Percentiles rank a stretch among this genome's conserved stretches.
phyloP scores from a whole-genome alignment of 768 basidiomycete species.

The Pleurotus tuber-regium region DNA sequence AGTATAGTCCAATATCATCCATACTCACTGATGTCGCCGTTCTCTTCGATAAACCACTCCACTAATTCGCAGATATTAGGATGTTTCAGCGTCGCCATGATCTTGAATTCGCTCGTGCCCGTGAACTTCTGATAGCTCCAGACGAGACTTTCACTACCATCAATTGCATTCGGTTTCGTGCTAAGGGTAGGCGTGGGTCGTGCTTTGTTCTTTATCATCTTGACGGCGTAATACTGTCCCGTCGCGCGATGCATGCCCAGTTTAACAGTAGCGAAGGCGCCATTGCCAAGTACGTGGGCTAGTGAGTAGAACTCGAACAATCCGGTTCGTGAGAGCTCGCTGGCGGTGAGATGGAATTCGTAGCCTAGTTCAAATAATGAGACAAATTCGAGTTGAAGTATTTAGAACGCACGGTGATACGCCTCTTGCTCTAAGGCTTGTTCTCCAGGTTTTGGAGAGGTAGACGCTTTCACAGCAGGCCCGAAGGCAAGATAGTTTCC shows the following conservation, averaged over 20 bases:
- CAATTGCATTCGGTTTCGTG: conserved; percentile 23
- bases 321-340: conserved; percentile 44
- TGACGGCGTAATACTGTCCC: conserved; percentile 80
- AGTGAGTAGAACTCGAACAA: conserved; percentile 67
- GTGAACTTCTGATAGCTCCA: conserved; percentile 6
- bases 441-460: conserved; percentile 55
- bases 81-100: conserved; percentile 75
- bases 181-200: conserved; percentile 26
- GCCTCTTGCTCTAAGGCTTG: conserved; percentile 28
- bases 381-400: no score
- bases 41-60: conserved; percentile 71
- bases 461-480: conserved; percentile 41
- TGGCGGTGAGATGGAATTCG: conserved; percentile 65
- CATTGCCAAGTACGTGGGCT: conserved; percentile 74
- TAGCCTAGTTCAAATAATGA: no score
- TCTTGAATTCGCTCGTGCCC: conserved; percentile 63
- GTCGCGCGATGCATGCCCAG: conserved; percentile 72
- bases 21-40: conserved; percentile 56
- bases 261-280: conserved; percentile 91
- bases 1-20: conserved; percentile 15
- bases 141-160: conserved; percentile 40
- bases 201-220: conserved; percentile 63
- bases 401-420: not conserved
- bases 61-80: conserved; percentile 79
- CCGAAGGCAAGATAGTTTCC: conserved; percentile 92